Conservation (phyloP, 139 green algal species). For the Yamagishiella unicocca region DNA sequence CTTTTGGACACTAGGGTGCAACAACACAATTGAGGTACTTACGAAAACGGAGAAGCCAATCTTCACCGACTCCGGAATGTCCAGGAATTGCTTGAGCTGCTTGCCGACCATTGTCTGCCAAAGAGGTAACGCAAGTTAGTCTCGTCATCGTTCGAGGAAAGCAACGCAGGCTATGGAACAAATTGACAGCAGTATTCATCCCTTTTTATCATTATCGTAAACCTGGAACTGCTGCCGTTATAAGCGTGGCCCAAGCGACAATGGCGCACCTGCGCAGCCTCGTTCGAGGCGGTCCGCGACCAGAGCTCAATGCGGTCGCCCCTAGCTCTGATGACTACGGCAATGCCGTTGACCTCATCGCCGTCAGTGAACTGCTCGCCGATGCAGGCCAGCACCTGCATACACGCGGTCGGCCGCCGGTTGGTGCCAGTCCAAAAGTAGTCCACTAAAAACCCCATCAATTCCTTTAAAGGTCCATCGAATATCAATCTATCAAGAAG, state of each 20-base stretch:
- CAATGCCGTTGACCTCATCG: conserved; percentile 96
- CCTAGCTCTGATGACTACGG: conserved; percentile 91
- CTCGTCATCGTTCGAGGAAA: no score
- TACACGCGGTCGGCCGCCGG: neutral
- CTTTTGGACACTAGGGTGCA: no score
- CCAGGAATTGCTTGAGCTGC: conserved; percentile 94
- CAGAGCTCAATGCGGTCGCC: conserved; percentile 93
- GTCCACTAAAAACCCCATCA: neutral
- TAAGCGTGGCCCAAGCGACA: no score
- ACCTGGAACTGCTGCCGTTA: no score
- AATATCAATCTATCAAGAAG: neutral
- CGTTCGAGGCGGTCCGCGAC: conserved; percentile 94
- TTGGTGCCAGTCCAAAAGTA: neutral
- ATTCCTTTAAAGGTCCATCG: neutral
- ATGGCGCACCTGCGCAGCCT: conserved; percentile 78
- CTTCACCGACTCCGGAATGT: conserved; percentile 78
- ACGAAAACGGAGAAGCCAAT: conserved; percentile 94
- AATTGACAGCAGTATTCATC: no score
- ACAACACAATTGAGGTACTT: conserved; percentile 47
- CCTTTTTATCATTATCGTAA: no score
- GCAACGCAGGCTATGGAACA: no score
- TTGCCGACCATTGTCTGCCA: conserved; percentile 83
- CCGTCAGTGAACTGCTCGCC: conserved; percentile 98
- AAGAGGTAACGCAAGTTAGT: no score
- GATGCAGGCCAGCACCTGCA: conserved; percentile 95